These are phyloP conservation scores for Cyclotella kingstonii DNA, from an alignment of 108 stramenopile species.

Conservation along the genomic window DNA sequence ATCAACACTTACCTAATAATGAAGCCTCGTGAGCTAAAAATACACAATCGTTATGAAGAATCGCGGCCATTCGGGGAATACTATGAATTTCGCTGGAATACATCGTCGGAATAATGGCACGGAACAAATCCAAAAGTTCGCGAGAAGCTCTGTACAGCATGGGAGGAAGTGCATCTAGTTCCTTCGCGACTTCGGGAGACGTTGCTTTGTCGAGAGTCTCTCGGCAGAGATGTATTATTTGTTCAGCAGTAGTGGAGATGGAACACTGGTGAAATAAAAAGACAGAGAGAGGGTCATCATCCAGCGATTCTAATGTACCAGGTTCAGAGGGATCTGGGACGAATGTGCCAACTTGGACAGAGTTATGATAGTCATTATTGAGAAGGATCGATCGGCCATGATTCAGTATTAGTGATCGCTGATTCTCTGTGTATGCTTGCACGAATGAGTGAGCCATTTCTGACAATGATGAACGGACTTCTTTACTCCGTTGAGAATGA, in stretches of 20 bases:
- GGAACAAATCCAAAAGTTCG: constrained; percentile 73
- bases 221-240: constrained; percentile 54
- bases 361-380: constrained; percentile 82
- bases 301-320: constrained; percentile 34
- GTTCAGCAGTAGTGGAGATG: constrained; percentile 62
- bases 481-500: constrained; percentile 1
- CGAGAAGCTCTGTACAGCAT: constrained; percentile 65
- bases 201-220: constrained; percentile 69
- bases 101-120: constrained; percentile 69
- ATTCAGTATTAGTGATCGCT: constrained; percentile 56
- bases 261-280: constrained; percentile 66
- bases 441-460: constrained; percentile 41
- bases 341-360: constrained; percentile 56
- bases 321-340: constrained; percentile 23
- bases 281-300: constrained; percentile 52
- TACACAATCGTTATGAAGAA: constrained; percentile 81
- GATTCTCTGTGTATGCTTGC: constrained; percentile 62
- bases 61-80: constrained; percentile 78
- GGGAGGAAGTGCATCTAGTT: constrained; percentile 49
- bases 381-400: constrained; percentile 65
- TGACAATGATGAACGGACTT: constrained; percentile 35
- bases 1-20: constrained; percentile 53
- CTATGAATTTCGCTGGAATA: constrained; percentile 58
- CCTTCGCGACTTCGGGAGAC: constrained; percentile 15
- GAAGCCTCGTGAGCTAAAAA: constrained; percentile 72